Percentiles rank a stretch among this genome's conserved stretches.
phyloP scores from a whole-genome alignment of 192 early-diverging fungal genomes.

The Lobosporangium transversale region DNA sequence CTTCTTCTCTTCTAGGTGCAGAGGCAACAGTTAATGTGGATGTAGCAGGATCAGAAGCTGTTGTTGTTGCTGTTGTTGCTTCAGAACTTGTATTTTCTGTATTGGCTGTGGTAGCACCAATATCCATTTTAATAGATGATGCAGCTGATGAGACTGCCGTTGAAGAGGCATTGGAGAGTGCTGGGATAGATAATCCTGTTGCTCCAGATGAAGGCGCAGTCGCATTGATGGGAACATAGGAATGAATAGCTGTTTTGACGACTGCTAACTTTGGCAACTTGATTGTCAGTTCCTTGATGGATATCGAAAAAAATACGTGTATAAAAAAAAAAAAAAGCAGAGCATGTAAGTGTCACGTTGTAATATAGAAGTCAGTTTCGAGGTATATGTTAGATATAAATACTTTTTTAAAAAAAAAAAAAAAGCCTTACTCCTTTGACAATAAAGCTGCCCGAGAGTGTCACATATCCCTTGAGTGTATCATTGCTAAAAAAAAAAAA shows the following conservation, averaged over 20 bases:
- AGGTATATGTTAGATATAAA: too few relatives aligned
- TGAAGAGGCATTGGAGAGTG: not conserved
- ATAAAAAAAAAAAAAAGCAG: not conserved
- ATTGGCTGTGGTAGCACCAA: not conserved
- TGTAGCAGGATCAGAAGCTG: too few relatives aligned
- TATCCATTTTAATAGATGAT: not conserved
- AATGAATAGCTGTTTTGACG: constrained; percentile 38
- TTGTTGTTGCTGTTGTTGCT: not conserved
- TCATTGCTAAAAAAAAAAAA: constrained; percentile 19
- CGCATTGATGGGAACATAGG: constrained; percentile 13
- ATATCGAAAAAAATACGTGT: too few relatives aligned
- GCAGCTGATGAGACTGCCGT: not conserved
- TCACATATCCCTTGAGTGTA: constrained; percentile 41
- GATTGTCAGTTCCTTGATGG: constrained; percentile 36
- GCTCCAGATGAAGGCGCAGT: not conserved
- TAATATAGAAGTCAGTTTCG: too few relatives aligned
- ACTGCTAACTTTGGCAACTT: constrained; percentile 41
- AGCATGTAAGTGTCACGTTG: too few relatives aligned
- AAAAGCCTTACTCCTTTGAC: constrained; percentile 19
- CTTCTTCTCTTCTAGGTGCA: too few relatives aligned
- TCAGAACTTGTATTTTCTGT: not conserved
- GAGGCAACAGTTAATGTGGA: too few relatives aligned
- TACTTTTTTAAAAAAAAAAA: not conserved
- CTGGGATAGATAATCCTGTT: not conserved
- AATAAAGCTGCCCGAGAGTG: constrained; percentile 37